Evolutionary conservation across 805 yeast genomes (phyloP).

Genomic region (Suhomyces emberorum): DNA sequence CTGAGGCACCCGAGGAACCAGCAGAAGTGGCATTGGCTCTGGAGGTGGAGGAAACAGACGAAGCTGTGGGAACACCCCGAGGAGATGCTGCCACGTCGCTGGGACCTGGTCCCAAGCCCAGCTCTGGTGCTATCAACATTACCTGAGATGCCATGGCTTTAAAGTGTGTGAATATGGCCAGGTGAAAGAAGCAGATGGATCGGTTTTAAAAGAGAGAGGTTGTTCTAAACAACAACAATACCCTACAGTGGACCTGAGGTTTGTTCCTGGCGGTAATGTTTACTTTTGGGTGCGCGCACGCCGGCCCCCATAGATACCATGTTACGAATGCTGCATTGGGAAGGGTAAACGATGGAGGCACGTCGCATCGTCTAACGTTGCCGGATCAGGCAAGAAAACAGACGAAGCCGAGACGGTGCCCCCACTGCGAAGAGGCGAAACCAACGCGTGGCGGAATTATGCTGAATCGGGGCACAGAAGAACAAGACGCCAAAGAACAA

Average conservation of each 20-base stretch:
- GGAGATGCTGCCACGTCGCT: neutral
- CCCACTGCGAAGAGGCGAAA: no score
- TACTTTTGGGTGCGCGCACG: conserved; percentile 7
- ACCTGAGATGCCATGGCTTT: conserved; percentile 6
- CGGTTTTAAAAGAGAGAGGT: conserved; percentile 1
- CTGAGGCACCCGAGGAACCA: no score
- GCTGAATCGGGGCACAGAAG: no score
- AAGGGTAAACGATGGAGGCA: conserved; percentile 4
- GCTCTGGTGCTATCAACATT: conserved; percentile 2
- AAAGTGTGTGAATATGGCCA: neutral
- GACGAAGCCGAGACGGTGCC: no score
- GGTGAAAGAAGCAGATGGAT: conserved; percentile 2
- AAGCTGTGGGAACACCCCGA: neutral
- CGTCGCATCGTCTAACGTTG: conserved; percentile 3
- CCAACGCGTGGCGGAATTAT: no score
- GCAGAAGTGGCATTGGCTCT: neutral
- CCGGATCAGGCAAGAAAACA: neutral
- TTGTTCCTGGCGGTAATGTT: conserved; percentile 9
- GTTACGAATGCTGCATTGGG: conserved; percentile 4
- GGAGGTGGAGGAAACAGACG: neutral
- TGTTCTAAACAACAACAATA: neutral
- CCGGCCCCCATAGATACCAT: neutral
- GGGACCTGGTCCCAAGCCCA: conserved; percentile 3
- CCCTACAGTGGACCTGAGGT: neutral
- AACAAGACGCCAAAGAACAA: no score